A percentile compares a stretch with the other conserved stretches of the same genome.
Conservation (phyloP, 345 rosid genomes). For the Excoecaria cochinchinensis region DNA sequence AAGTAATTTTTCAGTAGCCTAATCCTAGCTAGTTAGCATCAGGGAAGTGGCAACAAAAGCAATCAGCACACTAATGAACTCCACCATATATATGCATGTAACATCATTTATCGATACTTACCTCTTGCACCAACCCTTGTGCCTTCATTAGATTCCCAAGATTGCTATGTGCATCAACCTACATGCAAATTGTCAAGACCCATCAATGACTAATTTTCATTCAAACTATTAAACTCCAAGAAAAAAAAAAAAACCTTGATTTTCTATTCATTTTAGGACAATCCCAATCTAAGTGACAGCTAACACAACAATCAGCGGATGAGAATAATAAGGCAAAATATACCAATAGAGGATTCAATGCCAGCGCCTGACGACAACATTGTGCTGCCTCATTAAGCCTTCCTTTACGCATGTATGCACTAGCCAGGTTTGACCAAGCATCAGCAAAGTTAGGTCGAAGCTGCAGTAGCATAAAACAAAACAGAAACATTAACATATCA, state of each 20-base stretch:
- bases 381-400: constrained; percentile 90
- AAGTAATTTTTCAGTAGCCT: constrained; percentile 5
- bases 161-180: constrained; percentile 98
- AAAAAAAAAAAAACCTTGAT: constrained; percentile 1
- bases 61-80: constrained; percentile 11
- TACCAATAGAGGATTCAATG: constrained; percentile 90
- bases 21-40: constrained; percentile 14
- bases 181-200: constrained; percentile 19
- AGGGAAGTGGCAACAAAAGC: constrained; percentile 10
- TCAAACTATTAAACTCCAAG: background rate
- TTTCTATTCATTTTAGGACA: background rate
- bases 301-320: background rate
- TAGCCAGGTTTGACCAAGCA: constrained; percentile 98
- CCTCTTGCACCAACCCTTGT: constrained; percentile 93
- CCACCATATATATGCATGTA: constrained; percentile 1
- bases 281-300: background rate
- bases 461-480: constrained; percentile 38
- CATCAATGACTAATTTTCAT: constrained; percentile 12
- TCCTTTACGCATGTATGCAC: constrained; percentile 97
- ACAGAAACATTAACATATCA: background rate
- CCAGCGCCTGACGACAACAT: constrained; percentile 94
- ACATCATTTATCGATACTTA: constrained; percentile 45
- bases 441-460: constrained; percentile 94
- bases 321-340: constrained; percentile 2
- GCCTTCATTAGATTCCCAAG: constrained; percentile 94